Percentiles rank a stretch among this genome's conserved stretches.
Evolutionary conservation across 345 rosid genomes (phyloP).

Genomic region (Chamaenerion angustifolium): DNA sequence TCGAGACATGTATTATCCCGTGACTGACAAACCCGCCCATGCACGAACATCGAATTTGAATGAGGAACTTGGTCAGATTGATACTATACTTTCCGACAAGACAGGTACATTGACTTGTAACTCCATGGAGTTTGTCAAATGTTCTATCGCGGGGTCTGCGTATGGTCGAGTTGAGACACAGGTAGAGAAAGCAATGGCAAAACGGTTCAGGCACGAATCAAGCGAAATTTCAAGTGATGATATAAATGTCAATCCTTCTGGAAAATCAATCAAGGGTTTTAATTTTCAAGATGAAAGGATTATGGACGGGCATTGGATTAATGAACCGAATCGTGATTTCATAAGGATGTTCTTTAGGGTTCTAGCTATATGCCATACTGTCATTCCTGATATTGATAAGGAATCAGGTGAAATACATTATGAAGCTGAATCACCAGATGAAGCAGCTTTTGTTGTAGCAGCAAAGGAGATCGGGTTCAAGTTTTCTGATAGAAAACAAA

Average conservation of each 20-base stretch:
- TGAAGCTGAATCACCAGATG: conserved; percentile 86
- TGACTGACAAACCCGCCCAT: conserved; percentile 52
- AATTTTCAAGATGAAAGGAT: conserved; percentile 70
- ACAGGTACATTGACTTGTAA: conserved; percentile 92
- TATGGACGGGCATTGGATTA: conserved; percentile 55
- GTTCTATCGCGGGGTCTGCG: conserved; percentile 55
- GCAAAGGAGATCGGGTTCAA: conserved; percentile 73
- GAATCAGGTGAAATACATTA: conserved; percentile 35
- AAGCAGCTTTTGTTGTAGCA: conserved; percentile 74
- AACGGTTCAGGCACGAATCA: conserved; percentile 16
- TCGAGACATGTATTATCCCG: conserved; percentile 48
- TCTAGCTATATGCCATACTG: conserved; percentile 69
- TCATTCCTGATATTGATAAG: conserved; percentile 34
- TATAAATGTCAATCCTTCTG: conserved; percentile 4
- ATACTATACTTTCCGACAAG: conserved; percentile 66
- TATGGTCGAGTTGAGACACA: conserved; percentile 71
- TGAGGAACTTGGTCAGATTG: conserved; percentile 88
- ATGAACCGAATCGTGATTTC: conserved; percentile 27
- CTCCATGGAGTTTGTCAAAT: conserved; percentile 87
- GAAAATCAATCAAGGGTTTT: conserved; percentile 39
- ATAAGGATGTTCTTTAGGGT: conserved; percentile 46
- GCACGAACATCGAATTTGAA: conserved; percentile 85
- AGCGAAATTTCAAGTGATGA: conserved; percentile 12
- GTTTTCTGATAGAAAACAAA: conserved; percentile 47
- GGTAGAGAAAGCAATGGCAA: conserved; percentile 48